Conservation (phyloP, 2,329 filamentous ascomycete species). For the Sporothrix euskadiensis region DNA sequence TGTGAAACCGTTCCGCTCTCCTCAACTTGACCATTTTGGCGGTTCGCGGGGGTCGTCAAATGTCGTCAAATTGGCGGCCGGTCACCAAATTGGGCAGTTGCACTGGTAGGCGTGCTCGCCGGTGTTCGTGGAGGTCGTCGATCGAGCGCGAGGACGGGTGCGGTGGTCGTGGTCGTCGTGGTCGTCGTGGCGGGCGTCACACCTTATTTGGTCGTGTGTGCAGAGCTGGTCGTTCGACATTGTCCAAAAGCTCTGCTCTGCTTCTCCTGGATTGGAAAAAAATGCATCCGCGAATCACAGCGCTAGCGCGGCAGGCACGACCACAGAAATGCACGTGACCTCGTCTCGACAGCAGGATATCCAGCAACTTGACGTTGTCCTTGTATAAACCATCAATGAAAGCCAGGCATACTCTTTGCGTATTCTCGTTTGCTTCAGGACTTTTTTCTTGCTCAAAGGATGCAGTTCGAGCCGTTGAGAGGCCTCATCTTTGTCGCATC, state of each 20-base stretch:
- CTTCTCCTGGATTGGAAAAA: slow-evolving; percentile 19
- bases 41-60: background rate
- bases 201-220: slow-evolving; percentile 17
- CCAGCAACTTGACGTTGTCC: background rate
- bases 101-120: slow-evolving; percentile 1
- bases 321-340: slow-evolving; percentile 27
- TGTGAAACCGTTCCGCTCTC: slow-evolving; percentile 64
- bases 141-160: background rate
- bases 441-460: too few species aligned
- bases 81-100: slow-evolving; percentile 15
- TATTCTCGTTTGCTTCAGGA: too few species aligned
- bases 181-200: background rate
- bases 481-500: background rate
- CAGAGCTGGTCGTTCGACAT: slow-evolving; percentile 18
- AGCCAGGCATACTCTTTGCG: background rate
- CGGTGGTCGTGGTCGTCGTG: background rate
- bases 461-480: background rate
- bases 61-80: background rate
- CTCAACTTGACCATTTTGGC: slow-evolving; percentile 51
- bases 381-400: background rate
- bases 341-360: too few species aligned
- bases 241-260: slow-evolving; percentile 20
- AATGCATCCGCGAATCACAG: slow-evolving; percentile 27
- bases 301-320: slow-evolving; percentile 17
- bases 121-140: slow-evolving; percentile 3